Evolutionary conservation across 139 green algal species (phyloP).

Genomic region (Gonium pectorale): DNA sequence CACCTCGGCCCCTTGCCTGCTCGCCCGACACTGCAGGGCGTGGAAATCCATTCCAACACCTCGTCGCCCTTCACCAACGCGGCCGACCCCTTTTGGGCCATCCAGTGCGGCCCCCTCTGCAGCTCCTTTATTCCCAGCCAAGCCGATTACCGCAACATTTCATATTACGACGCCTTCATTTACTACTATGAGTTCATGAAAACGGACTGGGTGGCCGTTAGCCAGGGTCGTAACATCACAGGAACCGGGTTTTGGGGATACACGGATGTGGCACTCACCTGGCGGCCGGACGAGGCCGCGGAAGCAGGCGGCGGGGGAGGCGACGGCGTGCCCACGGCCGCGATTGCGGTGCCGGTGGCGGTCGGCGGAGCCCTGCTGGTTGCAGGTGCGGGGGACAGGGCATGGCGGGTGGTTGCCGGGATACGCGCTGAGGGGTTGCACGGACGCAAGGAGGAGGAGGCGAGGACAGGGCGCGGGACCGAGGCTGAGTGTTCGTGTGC

Average conservation of each 20-base stretch:
- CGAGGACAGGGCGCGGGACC: too few relatives aligned
- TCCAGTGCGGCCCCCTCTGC: constrained; percentile 20
- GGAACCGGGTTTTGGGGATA: constrained; percentile 42
- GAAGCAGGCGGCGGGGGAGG: neutral
- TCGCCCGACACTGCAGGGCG: constrained; percentile 36
- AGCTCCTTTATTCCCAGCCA: constrained; percentile 18
- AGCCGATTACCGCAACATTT: neutral
- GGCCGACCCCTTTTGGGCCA: constrained; percentile 43
- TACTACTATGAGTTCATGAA: constrained; percentile 40
- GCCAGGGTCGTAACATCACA: constrained; percentile 41
- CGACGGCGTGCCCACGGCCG: neutral
- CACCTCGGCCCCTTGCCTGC: too few relatives aligned
- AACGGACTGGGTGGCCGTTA: constrained; percentile 35
- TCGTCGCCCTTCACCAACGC: constrained; percentile 41
- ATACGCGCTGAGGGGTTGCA: too few relatives aligned
- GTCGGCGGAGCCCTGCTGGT: constrained; percentile 20
- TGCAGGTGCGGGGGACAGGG: constrained; percentile 14
- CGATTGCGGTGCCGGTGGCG: constrained; percentile 38
- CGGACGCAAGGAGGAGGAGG: too few relatives aligned
- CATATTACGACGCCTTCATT: constrained; percentile 45
- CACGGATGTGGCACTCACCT: constrained; percentile 37
- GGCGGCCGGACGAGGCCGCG: neutral
- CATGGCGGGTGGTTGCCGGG: too few relatives aligned
- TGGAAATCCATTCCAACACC: constrained; percentile 44
- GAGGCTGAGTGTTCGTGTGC: too few relatives aligned